Percentiles rank a stretch among this genome's conserved stretches.
These are phyloP conservation scores for Penicillium daleae DNA, from an alignment of 495 filamentous ascomycete species.

Conservation along the genomic window DNA sequence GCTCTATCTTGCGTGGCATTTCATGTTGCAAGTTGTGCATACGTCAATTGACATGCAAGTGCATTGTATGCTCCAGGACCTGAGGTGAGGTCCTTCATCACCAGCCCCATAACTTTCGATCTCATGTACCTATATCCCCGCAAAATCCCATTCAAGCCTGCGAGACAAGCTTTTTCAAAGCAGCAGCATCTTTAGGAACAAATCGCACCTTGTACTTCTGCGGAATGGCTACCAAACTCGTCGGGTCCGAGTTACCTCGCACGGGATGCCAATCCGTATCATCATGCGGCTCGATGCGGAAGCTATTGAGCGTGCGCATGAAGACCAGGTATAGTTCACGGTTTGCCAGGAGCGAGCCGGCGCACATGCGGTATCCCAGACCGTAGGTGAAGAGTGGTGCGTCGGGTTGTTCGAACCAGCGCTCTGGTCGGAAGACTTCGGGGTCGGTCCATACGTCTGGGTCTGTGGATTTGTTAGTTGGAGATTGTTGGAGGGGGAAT, in stretches of 20 bases:
- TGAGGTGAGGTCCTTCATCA: background rate
- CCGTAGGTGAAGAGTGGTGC: constrained; percentile 65
- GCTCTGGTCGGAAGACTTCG: constrained; percentile 60
- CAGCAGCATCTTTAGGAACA: constrained; percentile 52
- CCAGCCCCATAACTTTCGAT: background rate
- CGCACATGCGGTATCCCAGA: constrained; percentile 68
- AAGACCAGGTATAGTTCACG: constrained; percentile 68
- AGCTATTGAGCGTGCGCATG: constrained; percentile 62
- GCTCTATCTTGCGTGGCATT: too few relatives aligned
- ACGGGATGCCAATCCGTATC: constrained; percentile 59
- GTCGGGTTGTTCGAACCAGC: constrained; percentile 65
- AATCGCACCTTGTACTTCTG: constrained; percentile 59
- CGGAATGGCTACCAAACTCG: constrained; percentile 61
- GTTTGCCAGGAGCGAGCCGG: constrained; percentile 64
- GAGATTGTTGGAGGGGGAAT: background rate
- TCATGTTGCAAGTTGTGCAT: too few relatives aligned
- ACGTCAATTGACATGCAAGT: too few relatives aligned
- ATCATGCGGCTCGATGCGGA: constrained; percentile 55
- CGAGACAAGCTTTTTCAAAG: constrained; percentile 39
- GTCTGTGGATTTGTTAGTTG: constrained; percentile 38
- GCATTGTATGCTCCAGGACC: too few relatives aligned
- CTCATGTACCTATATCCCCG: too few relatives aligned
- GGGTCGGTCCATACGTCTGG: constrained; percentile 62
- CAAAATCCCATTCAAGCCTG: constrained; percentile 12
- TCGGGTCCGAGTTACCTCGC: constrained; percentile 57